Evolutionary conservation across 352 stramenopile genomes (phyloP), one percentile per base, ranked within the genome.

Genomic region (Phytophthora ohioensis): DNA sequence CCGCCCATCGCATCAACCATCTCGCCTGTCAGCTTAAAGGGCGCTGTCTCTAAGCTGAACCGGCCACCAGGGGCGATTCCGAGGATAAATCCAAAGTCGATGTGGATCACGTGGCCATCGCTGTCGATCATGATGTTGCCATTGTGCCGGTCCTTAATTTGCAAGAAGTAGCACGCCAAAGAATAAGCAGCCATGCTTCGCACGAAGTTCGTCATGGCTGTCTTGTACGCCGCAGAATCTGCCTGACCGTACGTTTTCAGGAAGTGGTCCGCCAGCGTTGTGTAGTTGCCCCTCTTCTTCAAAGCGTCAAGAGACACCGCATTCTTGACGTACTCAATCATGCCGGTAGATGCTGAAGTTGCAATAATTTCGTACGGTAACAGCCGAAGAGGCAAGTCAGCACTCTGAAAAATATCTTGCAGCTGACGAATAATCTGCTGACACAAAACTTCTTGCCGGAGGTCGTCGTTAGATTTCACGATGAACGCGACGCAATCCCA

Each of bases 71-170:
- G 97, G 12, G 95, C 97, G 80, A 98, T 99, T 43, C 97, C 97
- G 21, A 99, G 92, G 41, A 99, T 97, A 79, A 99, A 99, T 13
- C 98, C 98, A 77, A 99, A 99, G 82, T 99, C 98, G 69, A 99
- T 99, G 82, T 99, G 97, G 51, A 99, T 93, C 3, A 99, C 82
- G 73, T 98, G 95, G 7, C 98, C 97, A 48, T 97, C 84, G 47
- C 87, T 98, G 79, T 99, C 97, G 52, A 99, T 97, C 92, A 99
- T 99, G 63, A 99, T 99, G 75, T 99, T 99, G 34, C 97, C 98
- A 73, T 99, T 99, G 90, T 99, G 98, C 3, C 97, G 90, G 79
- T 99, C 98, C 76, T 99, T 99, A 69, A 99, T 93, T 64, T 98
- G 95, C 43, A 99, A 77, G 21, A 99, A 91, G 76, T 99, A 99